A percentile compares a stretch with the other conserved stretches of the same genome.
phyloP scores from a whole-genome alignment of 768 basidiomycete genomes.

The Mycena galopus region DNA sequence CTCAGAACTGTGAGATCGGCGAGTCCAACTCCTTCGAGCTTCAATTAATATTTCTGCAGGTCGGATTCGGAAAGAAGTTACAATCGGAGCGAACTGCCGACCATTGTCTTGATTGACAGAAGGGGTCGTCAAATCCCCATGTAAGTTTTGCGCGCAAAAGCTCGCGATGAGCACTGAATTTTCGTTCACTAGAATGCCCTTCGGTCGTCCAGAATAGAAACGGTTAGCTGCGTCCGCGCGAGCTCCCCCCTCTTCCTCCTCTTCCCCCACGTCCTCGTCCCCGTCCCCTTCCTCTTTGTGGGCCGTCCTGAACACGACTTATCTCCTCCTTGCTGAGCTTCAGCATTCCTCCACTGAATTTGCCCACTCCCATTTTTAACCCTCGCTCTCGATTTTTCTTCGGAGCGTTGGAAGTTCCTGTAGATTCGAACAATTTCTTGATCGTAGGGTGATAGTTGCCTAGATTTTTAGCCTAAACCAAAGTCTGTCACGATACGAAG shows the following conservation, averaged over 20 bases:
- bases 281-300: constrained; percentile 39
- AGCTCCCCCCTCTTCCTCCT: constrained; percentile 41
- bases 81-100: constrained; percentile 25
- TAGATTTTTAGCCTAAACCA: constrained; percentile 78
- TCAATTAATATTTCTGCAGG: constrained; percentile 1
- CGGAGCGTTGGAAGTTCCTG: constrained; percentile 42
- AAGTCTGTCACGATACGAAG: constrained; percentile 16
- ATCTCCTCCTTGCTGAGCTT: constrained; percentile 76
- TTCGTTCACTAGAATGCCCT: constrained; percentile 20
- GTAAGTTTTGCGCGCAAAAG: constrained; percentile 1
- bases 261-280: constrained; percentile 43
- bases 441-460: constrained; percentile 89
- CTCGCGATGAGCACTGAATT: not conserved
- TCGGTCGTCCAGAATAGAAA: not conserved
- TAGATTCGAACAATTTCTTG: constrained; percentile 72
- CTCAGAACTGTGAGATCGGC: not conserved
- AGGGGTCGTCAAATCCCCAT: constrained; percentile 38
- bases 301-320: constrained; percentile 41
- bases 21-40: not conserved
- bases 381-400: constrained; percentile 72
- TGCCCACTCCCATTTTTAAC: constrained; percentile 84
- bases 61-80: constrained; percentile 24
- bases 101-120: constrained; percentile 36
- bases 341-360: constrained; percentile 77
- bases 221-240: constrained; percentile 24